Conservation (phyloP, 352 stramenopile species). For the Phytophthora agathidicida region DNA sequence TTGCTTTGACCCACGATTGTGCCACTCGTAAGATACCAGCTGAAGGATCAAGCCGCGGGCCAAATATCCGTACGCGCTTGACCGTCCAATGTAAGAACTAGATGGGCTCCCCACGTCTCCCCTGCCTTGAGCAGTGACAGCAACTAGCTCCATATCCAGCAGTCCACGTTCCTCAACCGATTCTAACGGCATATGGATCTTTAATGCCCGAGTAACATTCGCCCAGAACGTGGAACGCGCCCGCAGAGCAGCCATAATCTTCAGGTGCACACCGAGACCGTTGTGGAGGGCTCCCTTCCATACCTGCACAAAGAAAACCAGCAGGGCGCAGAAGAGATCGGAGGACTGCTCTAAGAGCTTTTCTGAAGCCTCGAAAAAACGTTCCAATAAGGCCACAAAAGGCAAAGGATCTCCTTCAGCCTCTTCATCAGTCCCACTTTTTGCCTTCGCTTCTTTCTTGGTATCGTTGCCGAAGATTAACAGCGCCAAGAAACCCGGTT, state of each 20-base stretch:
- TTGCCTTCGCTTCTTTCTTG: slow-evolving; percentile 14
- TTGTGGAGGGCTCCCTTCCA: slow-evolving; percentile 56
- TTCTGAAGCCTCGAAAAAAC: slow-evolving; percentile 63
- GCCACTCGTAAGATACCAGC: slow-evolving; percentile 70
- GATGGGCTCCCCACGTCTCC: slow-evolving; percentile 19
- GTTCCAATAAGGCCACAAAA: slow-evolving; percentile 51
- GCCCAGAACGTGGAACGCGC: slow-evolving; percentile 54
- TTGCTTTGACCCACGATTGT: slow-evolving; percentile 42
- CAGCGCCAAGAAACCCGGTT: slow-evolving; percentile 65
- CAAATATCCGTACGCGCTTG: slow-evolving; percentile 63
- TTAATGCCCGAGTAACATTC: slow-evolving; percentile 60
- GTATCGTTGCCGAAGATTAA: slow-evolving; percentile 46
- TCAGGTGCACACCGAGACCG: slow-evolving; percentile 47
- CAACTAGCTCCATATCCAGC: slow-evolving; percentile 46
- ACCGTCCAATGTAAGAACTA: slow-evolving; percentile 49
- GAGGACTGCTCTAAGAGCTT: slow-evolving; percentile 60
- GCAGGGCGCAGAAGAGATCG: slow-evolving; percentile 61
- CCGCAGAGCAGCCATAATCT: slow-evolving; percentile 52
- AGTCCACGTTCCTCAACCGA: slow-evolving; percentile 40
- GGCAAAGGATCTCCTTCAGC: slow-evolving; percentile 24
- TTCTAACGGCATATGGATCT: slow-evolving; percentile 62
- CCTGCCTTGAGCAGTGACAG: slow-evolving; percentile 27
- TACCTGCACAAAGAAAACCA: slow-evolving; percentile 62
- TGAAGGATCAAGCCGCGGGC: slow-evolving; percentile 66
- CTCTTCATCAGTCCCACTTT: slow-evolving; percentile 21